Base-by-base conservation (phyloP, 106 monocot species). In the Allium sativum region DNA sequence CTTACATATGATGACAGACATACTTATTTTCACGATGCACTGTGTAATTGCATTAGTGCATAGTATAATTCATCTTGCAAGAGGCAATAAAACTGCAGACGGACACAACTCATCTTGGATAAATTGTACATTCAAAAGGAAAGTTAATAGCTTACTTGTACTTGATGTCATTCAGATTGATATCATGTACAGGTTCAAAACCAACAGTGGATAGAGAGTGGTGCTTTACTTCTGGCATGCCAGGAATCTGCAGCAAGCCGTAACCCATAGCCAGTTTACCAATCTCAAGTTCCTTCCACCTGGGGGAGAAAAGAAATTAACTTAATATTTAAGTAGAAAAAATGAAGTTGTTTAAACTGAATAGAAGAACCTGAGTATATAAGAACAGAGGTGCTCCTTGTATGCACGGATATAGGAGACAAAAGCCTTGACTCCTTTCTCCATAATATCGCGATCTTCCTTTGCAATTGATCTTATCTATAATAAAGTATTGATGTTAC, bases 351-450 rank as follows among this genome's bases (percentile, higher is more conserved):
- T 31, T 31, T 31, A 31, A 31, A 31, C 31, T 31, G 1, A 31
- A 31, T 21, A 41, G 42, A 14, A 89, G 86, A 62, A 94, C 93
- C 91, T 91, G 69, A 98, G 91, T 44, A 98, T 91, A 64, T 78
- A 98, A 73, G 87, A 87, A 50, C 96, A 98, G 40, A 82, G 87
- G 70, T 98, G 96, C 73, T 98, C 96, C 71, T 98, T 98, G 58
- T 98, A 98, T 62, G 96, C 91, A 69, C 96, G 87, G 15, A 98
- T 65, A 48, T 68, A 98, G 8, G 96, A 98, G n/a, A 98, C 96
- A 72, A 98, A 98, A 61, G 96, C 84, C 77, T 85, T 98, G 31
- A 87, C 73, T n/a, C 96, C 96, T 76, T 98, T 98, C 69, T 91
- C 96, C 96, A 98, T 98, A 43, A 91, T 73, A 70, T 84, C 80